phyloP scores from a whole-genome alignment of 1,284 basidiomycete genomes.

The Tilletia horrida region DNA sequence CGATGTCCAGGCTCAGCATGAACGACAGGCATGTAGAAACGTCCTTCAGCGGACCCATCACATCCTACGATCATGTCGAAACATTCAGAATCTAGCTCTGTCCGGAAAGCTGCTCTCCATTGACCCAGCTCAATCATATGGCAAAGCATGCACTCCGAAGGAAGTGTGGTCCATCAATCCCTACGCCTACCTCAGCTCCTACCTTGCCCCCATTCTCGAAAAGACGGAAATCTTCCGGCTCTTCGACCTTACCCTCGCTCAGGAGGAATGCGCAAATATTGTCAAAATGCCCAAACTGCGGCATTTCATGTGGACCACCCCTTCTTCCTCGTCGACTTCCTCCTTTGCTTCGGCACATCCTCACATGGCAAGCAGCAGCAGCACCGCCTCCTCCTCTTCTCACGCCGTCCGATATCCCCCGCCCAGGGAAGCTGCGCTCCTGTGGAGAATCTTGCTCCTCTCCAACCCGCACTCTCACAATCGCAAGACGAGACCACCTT shows the following conservation, averaged over 20 bases:
- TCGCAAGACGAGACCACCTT: slow-evolving; percentile 3
- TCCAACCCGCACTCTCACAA: slow-evolving; percentile 8
- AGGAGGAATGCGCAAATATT: slow-evolving; percentile 47
- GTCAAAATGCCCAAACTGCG: slow-evolving; percentile 40
- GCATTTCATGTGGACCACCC: slow-evolving; percentile 40
- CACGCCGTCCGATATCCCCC: not conserved
- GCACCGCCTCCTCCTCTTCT: not conserved
- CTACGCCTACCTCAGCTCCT: slow-evolving; percentile 47
- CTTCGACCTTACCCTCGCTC: slow-evolving; percentile 47
- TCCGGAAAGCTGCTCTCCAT: slow-evolving; percentile 42
- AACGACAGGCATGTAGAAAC: not conserved
- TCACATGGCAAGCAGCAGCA: not conserved
- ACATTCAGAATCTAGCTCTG: slow-evolving; percentile 44
- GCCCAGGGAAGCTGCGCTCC: slow-evolving; percentile 2
- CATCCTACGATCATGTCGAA: slow-evolving; percentile 45
- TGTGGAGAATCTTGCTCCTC: slow-evolving; percentile 7
- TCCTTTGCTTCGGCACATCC: not conserved
- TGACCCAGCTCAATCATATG: slow-evolving; percentile 44
- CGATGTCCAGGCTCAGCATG: slow-evolving; percentile 10
- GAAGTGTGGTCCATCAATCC: slow-evolving; percentile 48
- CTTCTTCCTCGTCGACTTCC: slow-evolving; percentile 16
- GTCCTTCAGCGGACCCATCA: not conserved
- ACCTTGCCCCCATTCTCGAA: slow-evolving; percentile 48
- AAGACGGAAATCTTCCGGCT: slow-evolving; percentile 39
- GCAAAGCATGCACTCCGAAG: slow-evolving; percentile 49